Evolutionary conservation across 257 asterid genomes (phyloP), one percentile per base, ranked within the genome.

Genomic region (Craterostigma plantagineum): DNA sequence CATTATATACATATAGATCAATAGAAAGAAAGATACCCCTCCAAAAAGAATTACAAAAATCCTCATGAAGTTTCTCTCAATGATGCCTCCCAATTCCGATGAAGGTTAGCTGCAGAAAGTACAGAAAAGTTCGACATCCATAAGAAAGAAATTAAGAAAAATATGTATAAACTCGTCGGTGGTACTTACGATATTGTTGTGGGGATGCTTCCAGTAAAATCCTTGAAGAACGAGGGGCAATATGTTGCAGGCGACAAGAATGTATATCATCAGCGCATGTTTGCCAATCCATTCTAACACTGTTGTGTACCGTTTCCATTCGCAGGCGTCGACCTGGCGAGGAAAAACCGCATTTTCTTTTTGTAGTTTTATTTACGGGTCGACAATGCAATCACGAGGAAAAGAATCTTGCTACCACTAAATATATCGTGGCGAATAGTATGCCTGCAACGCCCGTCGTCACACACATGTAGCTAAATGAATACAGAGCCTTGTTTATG

Each of bases 361-460:
- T n/a, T n/a, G n/a, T 23, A 23, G 30, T 23, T 23, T 23, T 6
- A 23, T 23, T 23, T 23, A 23, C 30, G 30, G n/a, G n/a, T 23
- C 30, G 30, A 23, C 6, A 6, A 23, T n/a, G n/a, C n/a, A n/a
- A n/a, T n/a, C n/a, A n/a, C n/a, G n/a, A n/a, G n/a, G n/a, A n/a
- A n/a, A n/a, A n/a, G 30, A 2, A 23, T 23, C 30, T 23, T 37
- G 39, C n/a, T 16, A 77, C 91, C 78, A 60, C 60, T 50, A 71
- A 30, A 68, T 77, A 77, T 11, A 65, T 63, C 8, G 70, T 46
- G 39, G 76, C 64, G 15, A 77, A 64, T 35, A 74, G 63, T 52
- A 77, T 50, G 50, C 91, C 91, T 4, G 91, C 80, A 41, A 65
- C 60, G 11, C 91, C 91, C 39, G 71, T 51, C 3, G 91, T 77